Percentiles rank a stretch among this genome's conserved stretches.
These are phyloP conservation scores for Platanthera zijinensis DNA, from an alignment of 106 monocot genomes.

Conservation along the genomic window DNA sequence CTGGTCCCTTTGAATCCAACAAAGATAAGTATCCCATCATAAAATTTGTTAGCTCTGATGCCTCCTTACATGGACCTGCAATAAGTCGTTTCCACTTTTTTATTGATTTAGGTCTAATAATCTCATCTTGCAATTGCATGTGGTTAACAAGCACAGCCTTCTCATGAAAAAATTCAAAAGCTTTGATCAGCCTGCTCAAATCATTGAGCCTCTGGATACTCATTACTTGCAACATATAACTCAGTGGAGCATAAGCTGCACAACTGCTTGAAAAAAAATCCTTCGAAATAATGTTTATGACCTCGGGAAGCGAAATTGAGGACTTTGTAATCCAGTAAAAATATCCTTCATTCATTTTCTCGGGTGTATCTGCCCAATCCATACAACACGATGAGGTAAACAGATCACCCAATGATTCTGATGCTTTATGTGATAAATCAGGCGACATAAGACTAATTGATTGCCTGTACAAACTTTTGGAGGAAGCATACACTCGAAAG, in stretches of 20 bases:
- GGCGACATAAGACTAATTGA: constrained; percentile 67
- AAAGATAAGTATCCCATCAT: constrained; percentile 23
- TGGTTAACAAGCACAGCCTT: constrained; percentile 6
- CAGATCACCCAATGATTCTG: constrained; percentile 45
- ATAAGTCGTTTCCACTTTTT: constrained; percentile 25
- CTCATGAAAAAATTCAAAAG: constrained; percentile 49
- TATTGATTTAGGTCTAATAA: constrained; percentile 8
- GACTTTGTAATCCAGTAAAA: constrained; percentile 61
- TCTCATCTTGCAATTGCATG: constrained; percentile 8
- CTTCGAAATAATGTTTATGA: constrained; percentile 29
- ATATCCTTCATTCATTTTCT: constrained; percentile 42
- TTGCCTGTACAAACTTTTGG: constrained; percentile 63
- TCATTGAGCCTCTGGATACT: constrained; percentile 64
- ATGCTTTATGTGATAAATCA: constrained; percentile 44
- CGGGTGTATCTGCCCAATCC: constrained; percentile 40
- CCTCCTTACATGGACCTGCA: constrained; percentile 33
- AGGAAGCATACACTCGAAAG: constrained; percentile 72
- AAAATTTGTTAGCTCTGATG: constrained; percentile 44
- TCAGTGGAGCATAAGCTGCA: constrained; percentile 29
- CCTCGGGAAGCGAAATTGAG: constrained; percentile 47
- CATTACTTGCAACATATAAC: constrained; percentile 51
- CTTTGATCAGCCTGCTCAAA: constrained; percentile 50
- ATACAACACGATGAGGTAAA: constrained; percentile 35
- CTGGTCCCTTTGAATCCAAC: constrained; percentile 12
- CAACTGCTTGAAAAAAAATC: constrained; percentile 19